Evolutionary conservation across 1,139 yeast genomes (phyloP).

Genomic region (Diutina scorzettiae): DNA sequence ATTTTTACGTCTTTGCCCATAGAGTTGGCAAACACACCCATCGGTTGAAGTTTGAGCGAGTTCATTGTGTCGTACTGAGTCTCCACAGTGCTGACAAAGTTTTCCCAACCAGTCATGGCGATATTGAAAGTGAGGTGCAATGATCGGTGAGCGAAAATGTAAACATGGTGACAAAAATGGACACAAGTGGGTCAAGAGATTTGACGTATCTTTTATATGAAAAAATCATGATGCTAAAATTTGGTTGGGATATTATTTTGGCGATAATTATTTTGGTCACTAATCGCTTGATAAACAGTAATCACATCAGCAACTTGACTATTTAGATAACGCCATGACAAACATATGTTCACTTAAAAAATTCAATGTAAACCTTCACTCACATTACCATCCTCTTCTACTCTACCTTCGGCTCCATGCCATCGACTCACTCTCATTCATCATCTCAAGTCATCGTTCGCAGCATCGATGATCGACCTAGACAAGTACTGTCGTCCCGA

Average conservation of each 20-base stretch:
- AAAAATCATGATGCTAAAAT: too few species aligned
- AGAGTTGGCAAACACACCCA: slow-evolving; percentile 60
- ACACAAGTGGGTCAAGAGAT: too few species aligned
- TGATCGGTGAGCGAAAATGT: too few species aligned
- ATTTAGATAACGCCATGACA: too few species aligned
- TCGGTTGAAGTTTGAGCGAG: slow-evolving; percentile 31
- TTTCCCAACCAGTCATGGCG: slow-evolving; percentile 4
- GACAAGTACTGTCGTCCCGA: slow-evolving; percentile 28
- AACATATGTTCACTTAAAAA: too few species aligned
- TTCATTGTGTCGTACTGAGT: slow-evolving; percentile 15
- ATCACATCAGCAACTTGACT: background rate
- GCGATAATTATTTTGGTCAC: too few species aligned
- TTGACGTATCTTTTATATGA: too few species aligned
- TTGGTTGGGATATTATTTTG: too few species aligned
- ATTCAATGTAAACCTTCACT: too few species aligned
- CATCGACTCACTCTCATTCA: background rate
- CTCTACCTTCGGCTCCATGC: background rate
- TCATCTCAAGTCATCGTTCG: background rate
- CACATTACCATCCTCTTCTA: too few species aligned
- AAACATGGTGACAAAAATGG: too few species aligned
- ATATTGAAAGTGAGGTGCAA: background rate
- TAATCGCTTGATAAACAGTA: background rate
- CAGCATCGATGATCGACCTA: slow-evolving; percentile 20
- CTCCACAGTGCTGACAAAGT: slow-evolving; percentile 9
- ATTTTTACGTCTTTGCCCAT: slow-evolving; percentile 32